Evolutionary conservation across 2,329 filamentous ascomycete genomes (phyloP).

Genomic region (Hymenotorrendiella dingleyae): DNA sequence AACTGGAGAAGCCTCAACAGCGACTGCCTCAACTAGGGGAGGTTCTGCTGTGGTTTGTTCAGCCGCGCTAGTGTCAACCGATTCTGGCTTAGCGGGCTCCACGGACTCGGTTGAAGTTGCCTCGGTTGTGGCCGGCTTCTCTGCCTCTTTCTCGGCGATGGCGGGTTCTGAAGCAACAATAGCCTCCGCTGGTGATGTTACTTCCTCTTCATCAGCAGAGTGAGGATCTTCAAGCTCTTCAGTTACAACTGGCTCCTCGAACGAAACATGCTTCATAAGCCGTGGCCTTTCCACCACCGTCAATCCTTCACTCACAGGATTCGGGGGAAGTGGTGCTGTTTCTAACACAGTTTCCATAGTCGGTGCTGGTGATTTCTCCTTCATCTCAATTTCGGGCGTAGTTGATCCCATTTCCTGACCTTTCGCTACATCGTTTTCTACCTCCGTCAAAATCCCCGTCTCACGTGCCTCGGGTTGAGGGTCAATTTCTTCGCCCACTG

Average conservation of each 20-base stretch:
- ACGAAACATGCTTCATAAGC: slow-evolving; percentile 2
- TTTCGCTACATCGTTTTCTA: not conserved
- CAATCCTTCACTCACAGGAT: not conserved
- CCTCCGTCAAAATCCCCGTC: not conserved
- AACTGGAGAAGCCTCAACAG: not conserved
- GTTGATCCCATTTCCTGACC: too few relatives aligned
- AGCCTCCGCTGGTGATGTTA: not conserved
- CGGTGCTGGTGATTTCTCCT: too few relatives aligned
- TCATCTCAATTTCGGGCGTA: too few relatives aligned
- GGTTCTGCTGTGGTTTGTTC: not conserved
- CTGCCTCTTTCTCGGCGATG: not conserved
- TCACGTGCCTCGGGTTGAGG: too few relatives aligned
- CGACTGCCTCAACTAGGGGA: not conserved
- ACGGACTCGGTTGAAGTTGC: not conserved
- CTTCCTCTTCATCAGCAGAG: too few relatives aligned
- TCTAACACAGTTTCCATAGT: not conserved
- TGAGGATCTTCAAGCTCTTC: not conserved
- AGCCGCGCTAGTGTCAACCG: not conserved
- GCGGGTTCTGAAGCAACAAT: not conserved
- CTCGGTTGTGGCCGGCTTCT: not conserved
- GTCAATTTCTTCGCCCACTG: too few relatives aligned
- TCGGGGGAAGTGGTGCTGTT: too few relatives aligned
- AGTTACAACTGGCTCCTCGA: slow-evolving; percentile 1
- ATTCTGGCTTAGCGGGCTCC: not conserved
- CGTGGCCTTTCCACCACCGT: not conserved